These are phyloP conservation scores for Teratosphaeria destructans DNA, from an alignment of 2,329 filamentous ascomycete species.

Conservation along the genomic window DNA sequence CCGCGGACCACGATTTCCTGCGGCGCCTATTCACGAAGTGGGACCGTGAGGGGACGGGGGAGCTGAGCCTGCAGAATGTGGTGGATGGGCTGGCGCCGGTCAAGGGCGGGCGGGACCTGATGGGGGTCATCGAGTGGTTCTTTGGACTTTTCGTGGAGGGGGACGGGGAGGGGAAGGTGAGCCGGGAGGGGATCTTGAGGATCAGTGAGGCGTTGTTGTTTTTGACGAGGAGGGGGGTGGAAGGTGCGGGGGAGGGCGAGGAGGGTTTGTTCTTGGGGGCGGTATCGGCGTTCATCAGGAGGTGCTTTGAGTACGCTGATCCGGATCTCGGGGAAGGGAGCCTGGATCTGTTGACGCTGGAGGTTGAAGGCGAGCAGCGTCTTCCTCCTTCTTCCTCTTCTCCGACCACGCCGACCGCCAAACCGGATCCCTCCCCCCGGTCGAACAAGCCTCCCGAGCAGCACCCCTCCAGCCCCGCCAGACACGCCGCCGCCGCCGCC, in stretches of 20 bases:
- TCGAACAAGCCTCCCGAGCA: constrained; percentile 18
- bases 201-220: constrained; percentile 94
- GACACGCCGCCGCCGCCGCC: constrained; percentile 60
- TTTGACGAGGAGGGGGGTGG: constrained; percentile 73
- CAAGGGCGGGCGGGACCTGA: constrained; percentile 89
- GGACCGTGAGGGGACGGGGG: constrained; percentile 64
- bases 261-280: constrained; percentile 87
- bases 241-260: constrained; percentile 36
- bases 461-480: too few species aligned
- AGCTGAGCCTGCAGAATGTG: constrained; percentile 76
- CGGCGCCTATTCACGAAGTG: constrained; percentile 76
- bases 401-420: constrained; percentile 7
- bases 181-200: constrained; percentile 84
- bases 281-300: constrained; percentile 87
- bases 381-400: too few species aligned
- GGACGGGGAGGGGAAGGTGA: constrained; percentile 78
- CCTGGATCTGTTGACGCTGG: constrained; percentile 51
- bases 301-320: constrained; percentile 97
- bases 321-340: constrained; percentile 59
- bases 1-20: constrained; percentile 92
- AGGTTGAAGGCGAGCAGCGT: constrained; percentile 30
- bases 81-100: constrained; percentile 83
- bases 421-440: constrained; percentile 18
- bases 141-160: constrained; percentile 89
- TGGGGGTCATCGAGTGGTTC: constrained; percentile 96